Base-by-base conservation (phyloP, 1,139 yeast genomes). In the Scheffersomyces segobiensis region DNA sequence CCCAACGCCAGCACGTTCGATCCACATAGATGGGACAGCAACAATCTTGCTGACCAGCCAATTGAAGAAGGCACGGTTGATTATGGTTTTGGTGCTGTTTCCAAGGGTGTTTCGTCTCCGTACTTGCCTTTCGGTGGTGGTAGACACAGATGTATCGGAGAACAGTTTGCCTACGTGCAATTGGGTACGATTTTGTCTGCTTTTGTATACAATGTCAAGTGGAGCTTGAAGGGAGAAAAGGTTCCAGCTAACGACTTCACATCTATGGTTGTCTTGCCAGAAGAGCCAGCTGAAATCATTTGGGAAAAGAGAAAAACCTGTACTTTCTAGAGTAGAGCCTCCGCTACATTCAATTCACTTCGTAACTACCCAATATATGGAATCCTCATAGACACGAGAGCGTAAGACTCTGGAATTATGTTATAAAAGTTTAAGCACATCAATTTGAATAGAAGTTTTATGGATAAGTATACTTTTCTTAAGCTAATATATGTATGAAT, bases 61-160 rank as follows among this genome's bases (percentile, higher is more conserved):
- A 57, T 17, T 14, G 78, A 76, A 6, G 85, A 80, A 42, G 88
- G 81, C 56, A 82, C 89, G 56, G 87, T 93, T 55, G 99, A 95
- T 75, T 93, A 93, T 72, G 98, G 98, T 19, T 95, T 93, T 68
- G 98, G 98, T 71, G 91, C 93, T 61, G 91, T 95, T 64, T 87
- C 97, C 56, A 95, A 95, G 78, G 99, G 98, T 77, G 98, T 95
- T 52, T 80, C 91, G 24, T 91, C 97, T 54, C 97, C 99, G 57
- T 96, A 92, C 77, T 85, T 95, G 73, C 99, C 99, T 57, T 95
- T 95, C 71, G 99, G 99, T 67, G 99, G 98, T 75, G 99, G 99
- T 65, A 91, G 99, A 83, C 99, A 95, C 75, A 89, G 99, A 80
- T 95, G 99, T 79, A 93, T 95, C 71, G 99, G 99, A 70, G 99